phyloP scores from a whole-genome alignment of 1,284 basidiomycete species.

The Naganishia albida region DNA sequence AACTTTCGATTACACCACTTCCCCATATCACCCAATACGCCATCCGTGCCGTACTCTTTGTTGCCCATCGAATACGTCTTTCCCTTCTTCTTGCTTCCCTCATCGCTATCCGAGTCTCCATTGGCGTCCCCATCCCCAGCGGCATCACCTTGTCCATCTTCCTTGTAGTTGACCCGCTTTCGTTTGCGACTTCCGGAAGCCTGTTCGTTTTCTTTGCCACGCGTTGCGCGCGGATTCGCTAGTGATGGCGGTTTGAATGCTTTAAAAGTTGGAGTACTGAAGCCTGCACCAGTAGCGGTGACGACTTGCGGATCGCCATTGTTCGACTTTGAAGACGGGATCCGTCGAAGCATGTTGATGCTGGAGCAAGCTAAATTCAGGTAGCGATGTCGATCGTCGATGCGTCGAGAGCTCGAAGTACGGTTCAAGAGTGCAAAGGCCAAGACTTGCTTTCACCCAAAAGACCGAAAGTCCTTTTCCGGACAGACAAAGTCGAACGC shows the following conservation, averaged over 20 bases:
- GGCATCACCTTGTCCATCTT: constrained; percentile 57
- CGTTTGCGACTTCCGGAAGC: constrained; percentile 67
- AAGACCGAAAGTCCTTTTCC: no score
- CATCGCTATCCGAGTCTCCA: constrained; percentile 46
- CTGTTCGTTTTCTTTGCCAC: constrained; percentile 54
- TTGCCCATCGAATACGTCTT: constrained; percentile 54
- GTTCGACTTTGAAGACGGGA: constrained; percentile 21
- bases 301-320: constrained; percentile 29
- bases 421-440: not conserved
- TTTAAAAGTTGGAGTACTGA: constrained; percentile 55
- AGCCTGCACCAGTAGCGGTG: constrained; percentile 38
- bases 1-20: constrained; percentile 67
- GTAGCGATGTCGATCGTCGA: not conserved
- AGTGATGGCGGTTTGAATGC: constrained; percentile 76
- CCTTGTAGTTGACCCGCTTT: constrained; percentile 75
- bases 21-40: constrained; percentile 53
- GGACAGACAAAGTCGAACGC: not conserved
- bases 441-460: not conserved
- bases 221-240: constrained; percentile 40
- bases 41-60: constrained; percentile 54
- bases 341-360: constrained; percentile 10
- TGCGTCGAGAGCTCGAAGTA: not conserved
- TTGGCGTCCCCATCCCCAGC: constrained; percentile 56
- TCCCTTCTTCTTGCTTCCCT: constrained; percentile 63
- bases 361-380: not conserved